These are phyloP conservation scores for Mallotus japonicus DNA, from an alignment of 441 rosid species.

Conservation along the genomic window DNA sequence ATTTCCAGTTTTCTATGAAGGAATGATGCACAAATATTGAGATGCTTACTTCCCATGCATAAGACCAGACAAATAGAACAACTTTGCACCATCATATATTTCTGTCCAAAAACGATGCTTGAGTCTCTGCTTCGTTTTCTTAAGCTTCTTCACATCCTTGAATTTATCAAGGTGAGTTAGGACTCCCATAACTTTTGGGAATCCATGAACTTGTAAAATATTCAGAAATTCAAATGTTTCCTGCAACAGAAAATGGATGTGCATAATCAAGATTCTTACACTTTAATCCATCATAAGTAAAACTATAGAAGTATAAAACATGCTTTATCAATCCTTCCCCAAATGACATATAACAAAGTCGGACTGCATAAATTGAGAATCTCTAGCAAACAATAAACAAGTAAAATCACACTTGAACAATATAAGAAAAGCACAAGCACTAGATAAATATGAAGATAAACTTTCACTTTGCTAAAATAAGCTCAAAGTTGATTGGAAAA, in stretches of 20 bases:
- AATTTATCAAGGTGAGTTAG: constrained; percentile 94
- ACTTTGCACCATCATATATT: constrained; percentile 81
- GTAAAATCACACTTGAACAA: neutral
- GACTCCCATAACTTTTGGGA: constrained; percentile 92
- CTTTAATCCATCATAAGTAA: neutral
- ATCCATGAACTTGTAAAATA: constrained; percentile 90
- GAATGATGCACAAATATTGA: neutral
- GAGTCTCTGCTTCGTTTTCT: constrained; percentile 82
- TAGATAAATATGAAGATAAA: neutral
- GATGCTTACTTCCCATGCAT: constrained; percentile 77
- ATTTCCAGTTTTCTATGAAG: neutral
- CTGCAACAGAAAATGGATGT: constrained; percentile 37
- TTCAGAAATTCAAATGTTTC: constrained; percentile 96
- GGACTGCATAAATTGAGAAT: constrained; percentile 2
- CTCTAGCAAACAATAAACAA: constrained; percentile 5
- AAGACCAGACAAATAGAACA: constrained; percentile 91
- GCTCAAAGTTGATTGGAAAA: neutral
- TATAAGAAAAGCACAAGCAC: neutral
- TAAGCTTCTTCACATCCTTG: constrained; percentile 82
- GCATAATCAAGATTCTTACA: constrained; percentile 9
- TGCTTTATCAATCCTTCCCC: neutral
- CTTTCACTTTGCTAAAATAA: neutral
- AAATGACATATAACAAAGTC: constrained; percentile 1
- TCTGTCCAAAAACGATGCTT: constrained; percentile 98
- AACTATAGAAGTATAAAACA: neutral